A percentile compares a stretch with the other conserved stretches of the same genome.
Evolutionary conservation across 192 early-diverging fungal genomes (phyloP).

Genomic region (Gaertneriomyces semiglobifer): DNA sequence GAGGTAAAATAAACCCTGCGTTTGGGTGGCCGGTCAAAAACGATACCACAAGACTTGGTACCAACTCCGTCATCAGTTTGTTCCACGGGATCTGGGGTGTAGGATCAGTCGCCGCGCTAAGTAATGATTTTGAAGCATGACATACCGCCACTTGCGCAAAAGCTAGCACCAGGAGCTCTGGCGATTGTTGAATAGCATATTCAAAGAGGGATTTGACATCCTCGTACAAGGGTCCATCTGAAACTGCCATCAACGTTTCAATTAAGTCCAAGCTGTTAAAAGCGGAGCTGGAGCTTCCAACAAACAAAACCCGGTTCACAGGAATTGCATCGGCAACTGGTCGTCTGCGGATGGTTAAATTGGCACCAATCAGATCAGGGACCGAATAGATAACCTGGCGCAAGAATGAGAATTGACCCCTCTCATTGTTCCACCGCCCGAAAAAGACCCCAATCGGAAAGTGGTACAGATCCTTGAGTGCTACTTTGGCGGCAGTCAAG

Average conservation of each 20-base stretch:
- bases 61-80: slow-evolving; percentile 53
- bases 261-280: slow-evolving; percentile 74
- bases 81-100: slow-evolving; percentile 40
- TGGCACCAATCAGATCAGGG: slow-evolving; percentile 58
- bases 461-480: slow-evolving; percentile 52
- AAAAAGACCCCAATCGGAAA: slow-evolving; percentile 71
- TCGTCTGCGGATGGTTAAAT: slow-evolving; percentile 32
- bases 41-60: slow-evolving; percentile 55
- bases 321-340: too few species aligned
- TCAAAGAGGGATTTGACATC: slow-evolving; percentile 67
- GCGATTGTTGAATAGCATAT: slow-evolving; percentile 54
- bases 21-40: slow-evolving; percentile 65
- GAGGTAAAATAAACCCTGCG: slow-evolving; percentile 63
- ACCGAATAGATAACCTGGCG: slow-evolving; percentile 57
- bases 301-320: neutral
- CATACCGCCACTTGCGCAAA: slow-evolving; percentile 64
- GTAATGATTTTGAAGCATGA: slow-evolving; percentile 3
- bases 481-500: slow-evolving; percentile 55
- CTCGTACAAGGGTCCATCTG: slow-evolving; percentile 52
- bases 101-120: neutral
- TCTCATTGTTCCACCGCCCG: slow-evolving; percentile 69
- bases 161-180: slow-evolving; percentile 71
- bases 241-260: slow-evolving; percentile 56
- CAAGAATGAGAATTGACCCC: slow-evolving; percentile 68
- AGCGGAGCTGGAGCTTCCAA: slow-evolving; percentile 44